Percentiles rank a stretch among this genome's conserved stretches.
Evolutionary conservation across 192 early-diverging fungal genomes (phyloP).

Genomic region (Phlyctochytrium bullatum): DNA sequence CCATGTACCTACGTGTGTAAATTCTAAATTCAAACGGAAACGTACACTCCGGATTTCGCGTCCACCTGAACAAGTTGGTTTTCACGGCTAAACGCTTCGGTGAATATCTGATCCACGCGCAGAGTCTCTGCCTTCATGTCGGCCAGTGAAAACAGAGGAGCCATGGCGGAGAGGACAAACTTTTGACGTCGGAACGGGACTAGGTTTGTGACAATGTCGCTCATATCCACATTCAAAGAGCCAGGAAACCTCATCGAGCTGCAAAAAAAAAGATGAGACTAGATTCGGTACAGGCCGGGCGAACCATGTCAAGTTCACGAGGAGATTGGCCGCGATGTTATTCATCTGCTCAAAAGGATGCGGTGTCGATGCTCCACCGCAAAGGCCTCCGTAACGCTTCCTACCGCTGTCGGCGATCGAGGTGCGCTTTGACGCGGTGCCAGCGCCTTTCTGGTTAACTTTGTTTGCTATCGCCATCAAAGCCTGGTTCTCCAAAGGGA

Average conservation of each 20-base stretch:
- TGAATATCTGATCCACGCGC: conserved; percentile 62
- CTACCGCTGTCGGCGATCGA: conserved; percentile 28
- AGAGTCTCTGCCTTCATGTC: conserved; percentile 24
- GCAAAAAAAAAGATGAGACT: background rate
- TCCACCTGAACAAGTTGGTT: conserved; percentile 52
- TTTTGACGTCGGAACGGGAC: conserved; percentile 61
- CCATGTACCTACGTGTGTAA: conserved; percentile 36
- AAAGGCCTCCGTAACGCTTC: conserved; percentile 26
- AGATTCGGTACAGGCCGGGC: background rate
- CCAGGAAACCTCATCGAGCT: conserved; percentile 63
- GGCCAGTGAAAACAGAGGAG: conserved; percentile 43
- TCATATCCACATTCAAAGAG: conserved; percentile 62
- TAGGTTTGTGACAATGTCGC: conserved; percentile 61
- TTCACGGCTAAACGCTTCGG: conserved; percentile 51
- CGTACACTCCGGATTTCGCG: conserved; percentile 37
- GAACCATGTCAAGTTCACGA: conserved; percentile 59
- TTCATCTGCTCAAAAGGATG: conserved; percentile 55
- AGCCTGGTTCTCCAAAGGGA: conserved; percentile 58
- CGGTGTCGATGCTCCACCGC: conserved; percentile 12
- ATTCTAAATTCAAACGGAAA: background rate
- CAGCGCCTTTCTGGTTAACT: conserved; percentile 19
- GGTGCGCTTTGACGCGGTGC: background rate
- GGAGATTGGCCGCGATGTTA: conserved; percentile 56
- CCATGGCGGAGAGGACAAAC: conserved; percentile 56
- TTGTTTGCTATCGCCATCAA: conserved; percentile 45